Evolutionary conservation across 2,329 filamentous ascomycete genomes (phyloP).

Genomic region (Fusarium chuoi): DNA sequence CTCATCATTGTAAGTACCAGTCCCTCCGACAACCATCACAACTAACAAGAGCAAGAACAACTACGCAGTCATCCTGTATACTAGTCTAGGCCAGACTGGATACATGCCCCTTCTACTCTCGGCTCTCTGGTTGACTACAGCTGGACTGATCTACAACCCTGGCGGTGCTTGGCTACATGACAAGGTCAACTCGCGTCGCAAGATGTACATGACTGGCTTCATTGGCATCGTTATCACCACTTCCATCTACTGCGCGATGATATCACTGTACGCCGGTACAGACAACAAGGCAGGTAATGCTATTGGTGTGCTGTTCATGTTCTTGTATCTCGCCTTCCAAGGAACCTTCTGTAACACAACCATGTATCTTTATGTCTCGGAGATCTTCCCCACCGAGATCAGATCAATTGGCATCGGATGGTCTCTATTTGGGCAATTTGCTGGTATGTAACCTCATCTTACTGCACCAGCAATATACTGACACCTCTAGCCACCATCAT

Average conservation of each 20-base stretch:
- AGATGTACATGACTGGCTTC: conserved; percentile 54
- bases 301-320: conserved; percentile 55
- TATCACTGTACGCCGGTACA: conserved; percentile 50
- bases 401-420: conserved; percentile 63
- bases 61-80: conserved; percentile 53
- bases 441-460: conserved; percentile 34
- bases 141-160: conserved; percentile 60
- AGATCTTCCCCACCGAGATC: conserved; percentile 58
- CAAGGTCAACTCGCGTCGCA: conserved; percentile 58
- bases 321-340: conserved; percentile 61
- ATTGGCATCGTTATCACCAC: conserved; percentile 54
- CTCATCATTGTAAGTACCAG: conserved; percentile 57
- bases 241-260: conserved; percentile 48
- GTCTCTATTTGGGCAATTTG: conserved; percentile 61
- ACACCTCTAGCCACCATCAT: conserved; percentile 51
- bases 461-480: fast-evolving
- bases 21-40: fast-evolving
- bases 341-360: conserved; percentile 54
- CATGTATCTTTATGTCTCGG: conserved; percentile 53
- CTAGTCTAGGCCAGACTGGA: conserved; percentile 52
- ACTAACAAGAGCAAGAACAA: conserved; percentile 50
- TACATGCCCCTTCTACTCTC: conserved; percentile 54
- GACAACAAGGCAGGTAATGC: conserved; percentile 53
- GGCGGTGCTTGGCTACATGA: conserved; percentile 61
- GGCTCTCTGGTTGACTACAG: conserved; percentile 55